Evolutionary conservation across 2,329 filamentous ascomycete genomes (phyloP).

Genomic region (Lachnellula arida): DNA sequence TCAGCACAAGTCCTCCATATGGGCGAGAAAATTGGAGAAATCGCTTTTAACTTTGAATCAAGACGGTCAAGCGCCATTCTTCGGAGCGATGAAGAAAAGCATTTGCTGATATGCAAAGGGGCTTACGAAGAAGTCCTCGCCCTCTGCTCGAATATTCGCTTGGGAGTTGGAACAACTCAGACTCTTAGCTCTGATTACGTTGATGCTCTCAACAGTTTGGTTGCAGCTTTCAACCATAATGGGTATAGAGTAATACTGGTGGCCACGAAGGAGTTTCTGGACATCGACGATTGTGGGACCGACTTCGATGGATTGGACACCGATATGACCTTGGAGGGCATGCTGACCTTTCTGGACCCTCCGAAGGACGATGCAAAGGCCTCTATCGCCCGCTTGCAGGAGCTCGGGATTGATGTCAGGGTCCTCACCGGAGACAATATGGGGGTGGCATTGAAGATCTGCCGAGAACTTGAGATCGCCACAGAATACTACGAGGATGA

Average conservation of each 20-base stretch:
- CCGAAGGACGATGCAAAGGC: conserved; percentile 10
- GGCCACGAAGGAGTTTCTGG: conserved; percentile 3
- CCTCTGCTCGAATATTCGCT: conserved; percentile 5
- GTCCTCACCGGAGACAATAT: conserved; percentile 12
- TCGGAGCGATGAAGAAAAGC: background rate
- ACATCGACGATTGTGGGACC: background rate
- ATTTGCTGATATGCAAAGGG: background rate
- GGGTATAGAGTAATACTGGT: conserved; percentile 10
- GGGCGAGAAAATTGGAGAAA: background rate
- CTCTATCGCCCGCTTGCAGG: conserved; percentile 9
- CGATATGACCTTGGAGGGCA: conserved; percentile 8
- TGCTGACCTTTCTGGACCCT: conserved; percentile 12
- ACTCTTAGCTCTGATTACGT: no score
- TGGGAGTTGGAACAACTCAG: background rate
- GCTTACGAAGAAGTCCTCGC: background rate
- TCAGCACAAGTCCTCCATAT: background rate
- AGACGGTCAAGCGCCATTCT: background rate
- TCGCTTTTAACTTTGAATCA: background rate
- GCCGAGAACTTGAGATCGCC: conserved; percentile 7
- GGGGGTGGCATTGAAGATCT: conserved; percentile 10
- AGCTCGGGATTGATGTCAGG: conserved; percentile 11
- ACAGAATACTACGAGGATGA: conserved; percentile 1
- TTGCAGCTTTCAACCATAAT: background rate
- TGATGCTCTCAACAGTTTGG: no score
- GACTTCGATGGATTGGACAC: conserved; percentile 1